phyloP scores from a whole-genome alignment of 2,329 filamentous ascomycete genomes.

The Calonectria pseudoreteaudii region DNA sequence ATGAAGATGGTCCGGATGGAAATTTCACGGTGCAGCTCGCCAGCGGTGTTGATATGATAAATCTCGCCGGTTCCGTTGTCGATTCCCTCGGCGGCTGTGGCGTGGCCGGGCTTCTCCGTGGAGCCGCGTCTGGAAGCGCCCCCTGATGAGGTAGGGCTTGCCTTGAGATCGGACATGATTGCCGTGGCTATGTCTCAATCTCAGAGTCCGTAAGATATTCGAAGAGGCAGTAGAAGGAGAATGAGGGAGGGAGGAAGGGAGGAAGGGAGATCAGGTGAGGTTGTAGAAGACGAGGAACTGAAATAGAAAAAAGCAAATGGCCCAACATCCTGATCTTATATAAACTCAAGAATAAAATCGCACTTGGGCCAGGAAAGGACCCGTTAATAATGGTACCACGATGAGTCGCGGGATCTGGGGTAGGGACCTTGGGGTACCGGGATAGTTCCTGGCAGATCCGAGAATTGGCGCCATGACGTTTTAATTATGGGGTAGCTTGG shows the following conservation, averaged over 20 bases:
- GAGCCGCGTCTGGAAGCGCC: not conserved
- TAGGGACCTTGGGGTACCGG: not conserved
- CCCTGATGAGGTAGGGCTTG: not conserved
- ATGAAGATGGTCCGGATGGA: slow-evolving; percentile 37
- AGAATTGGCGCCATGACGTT: too few relatives aligned
- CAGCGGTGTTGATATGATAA: not conserved
- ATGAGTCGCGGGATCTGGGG: not conserved
- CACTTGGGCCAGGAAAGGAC: not conserved
- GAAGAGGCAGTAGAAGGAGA: not conserved
- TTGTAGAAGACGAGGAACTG: not conserved
- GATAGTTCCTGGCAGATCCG: too few relatives aligned
- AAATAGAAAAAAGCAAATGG: not conserved
- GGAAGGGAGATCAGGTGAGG: not conserved
- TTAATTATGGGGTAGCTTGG: not conserved
- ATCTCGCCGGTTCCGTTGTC: not conserved
- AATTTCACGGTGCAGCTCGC: not conserved
- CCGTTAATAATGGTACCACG: not conserved
- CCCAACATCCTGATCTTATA: not conserved
- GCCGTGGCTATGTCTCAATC: not conserved
- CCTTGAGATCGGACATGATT: not conserved
- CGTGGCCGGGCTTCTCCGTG: not conserved
- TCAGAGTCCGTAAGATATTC: not conserved
- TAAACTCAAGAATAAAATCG: not conserved
- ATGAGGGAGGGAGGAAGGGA: too few relatives aligned
- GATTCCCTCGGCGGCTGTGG: not conserved